Evolutionary conservation across 768 basidiomycete species (phyloP).

Genomic region (Cystobasidiopsis lactophilus): DNA sequence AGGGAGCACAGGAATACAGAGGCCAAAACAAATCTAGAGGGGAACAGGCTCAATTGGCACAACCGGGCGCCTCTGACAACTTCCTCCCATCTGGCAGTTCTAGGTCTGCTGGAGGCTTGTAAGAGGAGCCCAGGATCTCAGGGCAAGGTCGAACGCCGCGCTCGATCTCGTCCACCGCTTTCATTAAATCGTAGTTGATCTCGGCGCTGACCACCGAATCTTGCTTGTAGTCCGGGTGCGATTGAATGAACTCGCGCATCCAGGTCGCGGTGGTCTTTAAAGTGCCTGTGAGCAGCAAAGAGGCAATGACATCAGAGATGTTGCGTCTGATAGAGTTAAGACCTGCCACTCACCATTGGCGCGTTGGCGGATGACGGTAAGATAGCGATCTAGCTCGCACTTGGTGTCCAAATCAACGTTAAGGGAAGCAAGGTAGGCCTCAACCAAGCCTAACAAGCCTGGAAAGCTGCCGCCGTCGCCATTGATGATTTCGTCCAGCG

Average conservation of each 20-base stretch:
- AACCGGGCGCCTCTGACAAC: too few relatives aligned
- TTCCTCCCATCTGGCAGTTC: too few relatives aligned
- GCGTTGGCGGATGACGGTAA: conserved; percentile 53
- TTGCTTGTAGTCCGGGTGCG: conserved; percentile 72
- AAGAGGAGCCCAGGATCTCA: conserved; percentile 4
- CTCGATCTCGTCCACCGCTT: conserved; percentile 75
- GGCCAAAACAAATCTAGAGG: too few relatives aligned
- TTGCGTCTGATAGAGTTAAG: neutral
- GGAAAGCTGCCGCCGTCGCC: conserved; percentile 35
- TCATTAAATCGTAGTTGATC: conserved; percentile 83
- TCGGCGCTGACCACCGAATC: conserved; percentile 80
- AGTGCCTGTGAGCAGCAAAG: conserved; percentile 47
- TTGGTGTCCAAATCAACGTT: conserved; percentile 45
- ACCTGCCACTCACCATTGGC: conserved; percentile 58
- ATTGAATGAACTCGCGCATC: conserved; percentile 76
- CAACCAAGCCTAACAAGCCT: conserved; percentile 11
- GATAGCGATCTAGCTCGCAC: conserved; percentile 46
- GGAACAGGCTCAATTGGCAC: too few relatives aligned
- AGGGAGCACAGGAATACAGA: too few relatives aligned
- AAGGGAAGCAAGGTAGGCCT: conserved; percentile 53
- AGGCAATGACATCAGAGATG: neutral
- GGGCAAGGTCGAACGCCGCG: conserved; percentile 5
- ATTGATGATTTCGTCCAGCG: conserved; percentile 74
- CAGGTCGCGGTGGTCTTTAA: conserved; percentile 71
- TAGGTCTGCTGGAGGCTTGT: too few relatives aligned